Evolutionary conservation across 495 filamentous ascomycete genomes (phyloP).

Genomic region (Penicillium manginii): DNA sequence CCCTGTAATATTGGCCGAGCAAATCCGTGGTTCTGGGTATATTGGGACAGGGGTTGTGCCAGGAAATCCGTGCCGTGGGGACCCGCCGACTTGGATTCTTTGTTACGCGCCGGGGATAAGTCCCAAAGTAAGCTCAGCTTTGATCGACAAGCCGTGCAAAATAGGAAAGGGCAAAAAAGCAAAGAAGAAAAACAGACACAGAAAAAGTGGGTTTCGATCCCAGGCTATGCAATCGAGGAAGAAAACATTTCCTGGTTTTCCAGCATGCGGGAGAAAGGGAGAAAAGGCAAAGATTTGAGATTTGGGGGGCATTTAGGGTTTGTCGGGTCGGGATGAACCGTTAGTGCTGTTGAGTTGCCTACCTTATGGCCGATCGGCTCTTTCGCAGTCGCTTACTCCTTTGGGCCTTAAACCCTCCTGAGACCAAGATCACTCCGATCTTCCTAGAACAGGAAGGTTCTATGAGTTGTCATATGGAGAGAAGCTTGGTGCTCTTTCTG

Average conservation of each 20-base stretch:
- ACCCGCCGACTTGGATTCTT: slow-evolving; percentile 6
- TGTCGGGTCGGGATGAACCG: slow-evolving; percentile 4
- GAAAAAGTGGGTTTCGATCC: not conserved
- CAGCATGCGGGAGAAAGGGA: not conserved
- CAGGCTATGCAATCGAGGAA: too few species aligned
- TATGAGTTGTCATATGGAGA: not conserved
- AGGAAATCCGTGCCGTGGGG: not conserved
- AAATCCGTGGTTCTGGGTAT: not conserved
- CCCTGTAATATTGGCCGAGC: not conserved
- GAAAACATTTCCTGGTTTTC: not conserved
- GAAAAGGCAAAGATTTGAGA: not conserved
- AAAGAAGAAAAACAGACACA: not conserved
- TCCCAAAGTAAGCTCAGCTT: not conserved
- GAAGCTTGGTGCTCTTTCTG: not conserved
- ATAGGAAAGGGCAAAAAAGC: not conserved
- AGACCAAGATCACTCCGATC: not conserved
- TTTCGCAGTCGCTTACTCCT: not conserved
- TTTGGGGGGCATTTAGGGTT: slow-evolving; percentile 3
- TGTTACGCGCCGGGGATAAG: not conserved
- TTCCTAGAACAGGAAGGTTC: slow-evolving; percentile 3
- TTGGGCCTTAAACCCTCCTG: slow-evolving; percentile 2
- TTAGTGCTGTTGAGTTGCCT: not conserved
- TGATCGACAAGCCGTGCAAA: not conserved
- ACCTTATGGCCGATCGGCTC: not conserved
- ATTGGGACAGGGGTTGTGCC: not conserved